Evolutionary conservation across 2,329 filamentous ascomycete genomes (phyloP).

Genomic region (Venturia effusa): DNA sequence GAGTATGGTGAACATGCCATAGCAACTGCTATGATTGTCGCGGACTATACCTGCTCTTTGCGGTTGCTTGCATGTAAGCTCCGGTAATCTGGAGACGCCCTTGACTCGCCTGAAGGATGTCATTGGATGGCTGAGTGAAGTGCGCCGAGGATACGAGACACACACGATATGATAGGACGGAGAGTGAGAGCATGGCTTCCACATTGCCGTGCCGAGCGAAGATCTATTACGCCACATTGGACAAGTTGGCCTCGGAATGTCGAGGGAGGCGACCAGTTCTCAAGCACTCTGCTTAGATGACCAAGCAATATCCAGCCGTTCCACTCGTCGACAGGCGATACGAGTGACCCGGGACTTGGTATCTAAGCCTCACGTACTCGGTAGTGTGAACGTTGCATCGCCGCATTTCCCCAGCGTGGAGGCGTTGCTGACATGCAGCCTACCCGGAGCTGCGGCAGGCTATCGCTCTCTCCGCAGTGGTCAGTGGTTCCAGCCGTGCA

Average conservation of each 20-base stretch:
- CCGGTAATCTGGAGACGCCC: neutral
- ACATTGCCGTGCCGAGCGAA: too few relatives aligned
- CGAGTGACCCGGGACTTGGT: neutral
- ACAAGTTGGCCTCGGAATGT: too few relatives aligned
- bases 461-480: too few relatives aligned
- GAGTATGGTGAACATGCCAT: neutral
- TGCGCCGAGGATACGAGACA: neutral
- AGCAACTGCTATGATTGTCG: neutral
- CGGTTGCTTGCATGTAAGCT: neutral
- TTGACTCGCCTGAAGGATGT: neutral
- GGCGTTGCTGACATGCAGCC: neutral
- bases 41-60: neutral
- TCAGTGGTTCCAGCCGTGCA: too few relatives aligned
- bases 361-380: too few relatives aligned
- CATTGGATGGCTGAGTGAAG: neutral
- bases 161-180: too few relatives aligned
- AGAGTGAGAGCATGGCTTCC: too few relatives aligned
- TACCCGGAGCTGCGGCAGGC: neutral
- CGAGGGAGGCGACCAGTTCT: too few relatives aligned
- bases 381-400: too few relatives aligned
- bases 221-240: too few relatives aligned
- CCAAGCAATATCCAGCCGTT: neutral
- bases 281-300: too few relatives aligned
- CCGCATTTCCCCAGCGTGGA: too few relatives aligned
- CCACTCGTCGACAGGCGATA: neutral